These are phyloP conservation scores for Boeremia exigua DNA, from an alignment of 2,329 filamentous ascomycete genomes.

Conservation along the genomic window DNA sequence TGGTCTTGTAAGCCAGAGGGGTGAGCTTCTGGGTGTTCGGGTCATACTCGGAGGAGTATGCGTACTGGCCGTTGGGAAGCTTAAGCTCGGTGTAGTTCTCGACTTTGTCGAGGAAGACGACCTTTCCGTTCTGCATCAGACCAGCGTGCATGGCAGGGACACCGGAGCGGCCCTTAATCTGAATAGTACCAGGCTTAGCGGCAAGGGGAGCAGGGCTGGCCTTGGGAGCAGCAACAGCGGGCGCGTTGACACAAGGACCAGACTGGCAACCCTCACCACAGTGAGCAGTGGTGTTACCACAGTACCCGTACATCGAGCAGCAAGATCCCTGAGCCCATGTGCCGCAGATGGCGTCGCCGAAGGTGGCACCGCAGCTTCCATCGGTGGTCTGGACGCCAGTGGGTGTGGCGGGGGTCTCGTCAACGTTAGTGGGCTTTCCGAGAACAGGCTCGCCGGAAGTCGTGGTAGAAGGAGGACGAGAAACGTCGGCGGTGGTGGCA, in stretches of 20 bases:
- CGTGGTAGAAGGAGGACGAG: slow-evolving; percentile 40
- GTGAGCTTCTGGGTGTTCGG: slow-evolving; percentile 56
- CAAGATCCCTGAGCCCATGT: slow-evolving; percentile 60
- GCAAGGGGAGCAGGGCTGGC: slow-evolving; percentile 55
- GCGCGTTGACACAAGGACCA: slow-evolving; percentile 56
- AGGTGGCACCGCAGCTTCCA: slow-evolving; percentile 60
- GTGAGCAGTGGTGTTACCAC: slow-evolving; percentile 56
- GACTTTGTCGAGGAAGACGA: slow-evolving; percentile 68
- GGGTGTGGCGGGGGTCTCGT: slow-evolving; percentile 23
- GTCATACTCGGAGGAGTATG: slow-evolving; percentile 67
- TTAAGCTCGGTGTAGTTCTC: slow-evolving; percentile 66
- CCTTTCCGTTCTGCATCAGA: slow-evolving; percentile 64
- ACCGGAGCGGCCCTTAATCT: slow-evolving; percentile 61
- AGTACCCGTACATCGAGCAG: slow-evolving; percentile 65
- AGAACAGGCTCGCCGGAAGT: slow-evolving; percentile 48
- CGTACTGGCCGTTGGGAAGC: slow-evolving; percentile 61
- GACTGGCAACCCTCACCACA: slow-evolving; percentile 63
- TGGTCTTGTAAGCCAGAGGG: slow-evolving; percentile 61
- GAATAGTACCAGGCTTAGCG: slow-evolving; percentile 55
- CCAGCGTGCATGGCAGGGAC: slow-evolving; percentile 70
- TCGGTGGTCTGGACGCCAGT: slow-evolving; percentile 53
- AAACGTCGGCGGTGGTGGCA: slow-evolving; percentile 19
- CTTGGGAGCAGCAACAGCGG: slow-evolving; percentile 50
- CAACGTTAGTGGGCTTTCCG: slow-evolving; percentile 35
- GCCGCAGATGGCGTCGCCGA: slow-evolving; percentile 59